Conservation (phyloP, 495 filamentous ascomycete species). For the Symbiotaphrina buchneri region DNA sequence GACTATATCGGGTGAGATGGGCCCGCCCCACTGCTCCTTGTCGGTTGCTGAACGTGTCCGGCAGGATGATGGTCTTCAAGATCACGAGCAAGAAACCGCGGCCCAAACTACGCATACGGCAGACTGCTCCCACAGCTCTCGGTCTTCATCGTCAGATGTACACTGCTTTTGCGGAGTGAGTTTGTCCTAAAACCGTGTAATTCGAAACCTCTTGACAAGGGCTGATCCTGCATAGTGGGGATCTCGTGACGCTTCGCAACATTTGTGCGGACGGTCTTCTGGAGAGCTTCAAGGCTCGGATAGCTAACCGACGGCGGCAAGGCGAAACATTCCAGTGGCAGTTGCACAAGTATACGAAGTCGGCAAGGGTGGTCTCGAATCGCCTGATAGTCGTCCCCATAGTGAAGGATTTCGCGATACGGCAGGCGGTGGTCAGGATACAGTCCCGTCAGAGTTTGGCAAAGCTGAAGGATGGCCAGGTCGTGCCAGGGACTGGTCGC, state of each 20-base stretch:
- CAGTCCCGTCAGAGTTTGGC: conserved; percentile 38
- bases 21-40: not conserved
- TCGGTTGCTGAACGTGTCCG: not conserved
- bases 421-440: conserved; percentile 57
- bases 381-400: conserved; percentile 26
- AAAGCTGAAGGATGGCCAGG: conserved; percentile 13
- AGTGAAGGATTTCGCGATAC: conserved; percentile 23
- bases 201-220: not conserved
- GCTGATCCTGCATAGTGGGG: conserved; percentile 19
- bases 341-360: conserved; percentile 34
- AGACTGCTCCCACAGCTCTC: conserved; percentile 25
- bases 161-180: conserved; percentile 42
- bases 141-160: conserved; percentile 47
- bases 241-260: conserved; percentile 27
- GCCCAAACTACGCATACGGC: conserved; percentile 17
- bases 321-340: conserved; percentile 36
- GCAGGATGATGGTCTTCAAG: conserved; percentile 15
- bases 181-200: not conserved
- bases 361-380: conserved; percentile 37
- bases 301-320: conserved; percentile 25
- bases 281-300: conserved; percentile 26
- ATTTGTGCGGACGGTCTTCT: conserved; percentile 39
- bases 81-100: conserved; percentile 21
- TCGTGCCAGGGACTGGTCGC: conserved; percentile 24
- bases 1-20: conserved; percentile 20